Base-by-base conservation (phyloP, 371 early-diverging fungal genomes). In the Lichtheimia ornata region DNA sequence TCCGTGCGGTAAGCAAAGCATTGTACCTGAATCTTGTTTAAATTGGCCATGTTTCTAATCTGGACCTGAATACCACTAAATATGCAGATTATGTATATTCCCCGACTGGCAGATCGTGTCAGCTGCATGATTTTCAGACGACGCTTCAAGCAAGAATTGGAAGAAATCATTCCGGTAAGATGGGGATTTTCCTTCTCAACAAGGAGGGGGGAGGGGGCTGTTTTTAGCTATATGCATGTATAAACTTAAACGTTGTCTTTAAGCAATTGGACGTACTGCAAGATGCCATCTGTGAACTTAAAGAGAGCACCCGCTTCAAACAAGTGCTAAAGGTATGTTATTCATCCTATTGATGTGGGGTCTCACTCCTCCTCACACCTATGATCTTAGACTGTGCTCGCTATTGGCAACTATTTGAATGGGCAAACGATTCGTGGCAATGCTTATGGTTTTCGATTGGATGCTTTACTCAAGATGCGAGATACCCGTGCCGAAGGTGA, bases 371-470 rank as follows among this genome's bases (percentile, higher is more conserved):
- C 18, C 35, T 18, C 22, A 58, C 42, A 11, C 40, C 40, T 14
- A 47, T 47, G 27, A 45, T 45, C n/a, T 54, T 66, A 87, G 85
- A 80, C 84, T 0, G 83, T 92, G 4, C 74, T 95, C 41, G 77
- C 87, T 2, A 77, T 95, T 61, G 95, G 95, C 1, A 95, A 95
- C 67, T 89, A 87, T 61, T 58, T 95, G 54, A 95, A 95, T 68
- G 86, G 81, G 11, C 78, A 86, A 24, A 85, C 90, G 7, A 88
- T 88, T 69, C 84, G 95, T 22, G 95, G 95, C 15, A 87, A 91
- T 66, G 94, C 95, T 2, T 79, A 78, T 63, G 94, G 94, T 0
- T 95, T 92, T 69, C 80, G 83, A 55, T 62, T 95, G 18, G 88
- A 90, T 43, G 85, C 87, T 0, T 64, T 94, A 9, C 70, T 88